phyloP scores from a whole-genome alignment of 257 asterid species.

The Rhazya stricta region DNA sequence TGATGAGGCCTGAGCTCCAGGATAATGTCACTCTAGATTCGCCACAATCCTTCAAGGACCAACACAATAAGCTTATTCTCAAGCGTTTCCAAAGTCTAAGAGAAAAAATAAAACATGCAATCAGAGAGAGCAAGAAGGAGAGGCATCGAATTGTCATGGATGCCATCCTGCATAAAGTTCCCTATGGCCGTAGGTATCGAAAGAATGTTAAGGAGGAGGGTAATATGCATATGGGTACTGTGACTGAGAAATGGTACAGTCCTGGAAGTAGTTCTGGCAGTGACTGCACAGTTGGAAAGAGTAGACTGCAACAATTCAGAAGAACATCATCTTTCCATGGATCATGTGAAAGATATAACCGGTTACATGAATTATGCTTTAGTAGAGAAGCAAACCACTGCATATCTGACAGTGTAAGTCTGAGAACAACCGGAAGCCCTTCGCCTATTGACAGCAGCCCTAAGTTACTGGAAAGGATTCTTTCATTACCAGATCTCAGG shows the following conservation, averaged over 20 bases:
- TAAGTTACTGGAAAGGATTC: slow-evolving; percentile 44
- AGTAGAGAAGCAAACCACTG: slow-evolving; percentile 33
- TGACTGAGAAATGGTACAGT: slow-evolving; percentile 17
- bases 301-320: slow-evolving; percentile 19
- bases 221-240: slow-evolving; percentile 10
- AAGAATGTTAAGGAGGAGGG: slow-evolving; percentile 24
- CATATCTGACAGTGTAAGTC: slow-evolving; percentile 25
- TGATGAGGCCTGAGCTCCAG: slow-evolving; percentile 14
- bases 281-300: slow-evolving; percentile 18
- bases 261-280: slow-evolving; percentile 12
- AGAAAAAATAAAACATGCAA: slow-evolving; percentile 52
- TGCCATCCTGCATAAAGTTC: slow-evolving; percentile 64
- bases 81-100: slow-evolving; percentile 58
- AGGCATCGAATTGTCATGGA: slow-evolving; percentile 69
- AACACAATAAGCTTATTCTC: slow-evolving; percentile 31
- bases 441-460: slow-evolving; percentile 22
- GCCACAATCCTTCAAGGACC: slow-evolving; percentile 23
- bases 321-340: slow-evolving; percentile 55
- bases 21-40: slow-evolving; percentile 23
- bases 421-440: slow-evolving; percentile 17
- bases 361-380: slow-evolving; percentile 28
- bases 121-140: slow-evolving; percentile 58
- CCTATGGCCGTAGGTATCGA: slow-evolving; percentile 38
- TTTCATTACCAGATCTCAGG: slow-evolving; percentile 71
- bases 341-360: slow-evolving; percentile 44